These are phyloP conservation scores for Acanthamoeba triangularis DNA, from an alignment of 208 protist species.

Conservation along the genomic window DNA sequence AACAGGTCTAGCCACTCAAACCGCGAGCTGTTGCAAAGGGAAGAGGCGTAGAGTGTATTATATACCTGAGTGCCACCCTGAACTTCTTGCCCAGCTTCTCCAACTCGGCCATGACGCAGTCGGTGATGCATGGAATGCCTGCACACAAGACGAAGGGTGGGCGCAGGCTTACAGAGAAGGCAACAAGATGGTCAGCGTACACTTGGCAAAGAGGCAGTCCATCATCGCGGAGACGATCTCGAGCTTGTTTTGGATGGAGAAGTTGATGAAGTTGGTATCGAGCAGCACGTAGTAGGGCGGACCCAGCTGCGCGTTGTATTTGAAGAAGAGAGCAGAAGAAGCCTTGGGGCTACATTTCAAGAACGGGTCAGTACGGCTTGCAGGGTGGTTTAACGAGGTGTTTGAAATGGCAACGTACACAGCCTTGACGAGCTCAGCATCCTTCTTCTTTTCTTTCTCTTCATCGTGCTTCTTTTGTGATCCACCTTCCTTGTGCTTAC, in stretches of 20 bases:
- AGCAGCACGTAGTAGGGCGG: slow-evolving; percentile 99
- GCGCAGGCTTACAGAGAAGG: too few relatives aligned
- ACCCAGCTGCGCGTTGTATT: slow-evolving; percentile 98
- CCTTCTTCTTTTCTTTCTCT: slow-evolving; percentile 71
- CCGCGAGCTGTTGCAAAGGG: neutral
- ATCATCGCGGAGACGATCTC: slow-evolving; percentile 98
- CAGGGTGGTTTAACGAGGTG: neutral
- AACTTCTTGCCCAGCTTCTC: slow-evolving; percentile 99
- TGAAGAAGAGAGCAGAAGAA: slow-evolving; percentile 96
- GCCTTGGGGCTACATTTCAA: slow-evolving; percentile 52
- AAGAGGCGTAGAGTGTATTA: neutral
- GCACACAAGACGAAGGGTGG: neutral
- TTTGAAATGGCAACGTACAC: neutral
- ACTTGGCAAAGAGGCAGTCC: slow-evolving; percentile 99
- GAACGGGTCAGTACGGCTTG: neutral
- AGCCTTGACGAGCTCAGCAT: neutral
- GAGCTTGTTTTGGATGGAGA: slow-evolving; percentile 99
- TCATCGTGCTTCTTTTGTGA: slow-evolving; percentile 51
- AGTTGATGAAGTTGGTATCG: slow-evolving; percentile 99
- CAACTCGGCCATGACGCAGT: slow-evolving; percentile 99
- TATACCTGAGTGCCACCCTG: slow-evolving; percentile 82
- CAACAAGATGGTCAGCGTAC: slow-evolving; percentile 29
- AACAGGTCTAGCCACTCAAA: neutral
- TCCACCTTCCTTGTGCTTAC: slow-evolving; percentile 34
- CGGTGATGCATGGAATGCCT: slow-evolving; percentile 98